Evolutionary conservation across 352 stramenopile genomes (phyloP).

Genomic region (Elongisporangium prolatum): DNA sequence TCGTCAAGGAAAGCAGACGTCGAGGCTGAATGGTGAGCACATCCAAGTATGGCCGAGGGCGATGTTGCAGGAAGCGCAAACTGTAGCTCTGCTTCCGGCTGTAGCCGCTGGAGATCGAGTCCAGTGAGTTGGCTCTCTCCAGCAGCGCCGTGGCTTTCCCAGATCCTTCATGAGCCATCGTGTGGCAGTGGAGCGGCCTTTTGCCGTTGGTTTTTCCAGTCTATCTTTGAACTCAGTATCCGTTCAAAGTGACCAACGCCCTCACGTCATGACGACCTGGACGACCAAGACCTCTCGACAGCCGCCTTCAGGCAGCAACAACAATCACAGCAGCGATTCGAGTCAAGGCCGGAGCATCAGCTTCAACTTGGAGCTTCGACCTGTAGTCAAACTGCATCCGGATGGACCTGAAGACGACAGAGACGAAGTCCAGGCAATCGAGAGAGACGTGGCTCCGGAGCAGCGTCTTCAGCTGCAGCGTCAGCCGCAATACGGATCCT

Average conservation of each 20-base stretch:
- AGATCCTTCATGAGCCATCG: background rate
- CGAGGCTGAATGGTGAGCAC: slow-evolving; percentile 61
- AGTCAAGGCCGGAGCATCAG: background rate
- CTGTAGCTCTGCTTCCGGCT: background rate
- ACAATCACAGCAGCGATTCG: background rate
- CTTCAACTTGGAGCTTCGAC: background rate
- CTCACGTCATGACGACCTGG: background rate
- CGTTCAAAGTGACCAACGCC: background rate
- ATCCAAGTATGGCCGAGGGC: slow-evolving; percentile 50
- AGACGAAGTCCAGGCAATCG: background rate
- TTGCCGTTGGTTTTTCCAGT: background rate
- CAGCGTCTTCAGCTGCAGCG: background rate
- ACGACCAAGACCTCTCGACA: background rate
- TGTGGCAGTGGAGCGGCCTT: background rate
- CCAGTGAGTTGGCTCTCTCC: background rate
- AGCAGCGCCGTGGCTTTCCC: background rate
- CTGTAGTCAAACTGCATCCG: background rate
- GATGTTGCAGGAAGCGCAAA: background rate
- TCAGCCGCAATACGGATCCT: background rate
- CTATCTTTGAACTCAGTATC: background rate
- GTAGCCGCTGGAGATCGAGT: background rate
- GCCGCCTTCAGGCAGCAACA: background rate
- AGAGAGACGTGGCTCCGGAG: background rate
- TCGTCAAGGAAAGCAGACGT: slow-evolving; percentile 31
- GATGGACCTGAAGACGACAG: background rate